phyloP scores from a whole-genome alignment of 2,329 filamentous ascomycete species.

The Paecilomyces sp. region DNA sequence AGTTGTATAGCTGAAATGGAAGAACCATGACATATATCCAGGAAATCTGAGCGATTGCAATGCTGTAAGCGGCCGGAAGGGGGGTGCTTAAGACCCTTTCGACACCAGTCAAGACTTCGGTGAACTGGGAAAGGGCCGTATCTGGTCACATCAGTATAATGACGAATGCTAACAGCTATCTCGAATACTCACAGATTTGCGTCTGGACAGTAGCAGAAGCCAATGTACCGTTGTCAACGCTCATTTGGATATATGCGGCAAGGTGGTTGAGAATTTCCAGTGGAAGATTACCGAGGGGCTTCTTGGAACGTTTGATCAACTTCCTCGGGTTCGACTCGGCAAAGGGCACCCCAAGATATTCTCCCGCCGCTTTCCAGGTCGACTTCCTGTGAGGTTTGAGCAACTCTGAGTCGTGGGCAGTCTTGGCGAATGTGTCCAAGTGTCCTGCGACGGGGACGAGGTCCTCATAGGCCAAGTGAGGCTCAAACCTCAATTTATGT shows the following conservation, averaged over 20 bases:
- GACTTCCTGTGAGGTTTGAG: conserved; percentile 36
- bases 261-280: conserved; percentile 73
- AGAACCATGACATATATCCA: conserved; percentile 76
- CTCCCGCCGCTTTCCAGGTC: conserved; percentile 58
- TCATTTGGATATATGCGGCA: conserved; percentile 57
- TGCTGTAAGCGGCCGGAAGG: conserved; percentile 73
- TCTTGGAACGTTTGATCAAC: conserved; percentile 63
- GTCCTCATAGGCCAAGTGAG: conserved; percentile 70
- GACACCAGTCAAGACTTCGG: conserved; percentile 64
- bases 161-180: neutral
- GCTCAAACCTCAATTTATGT: conserved; percentile 77
- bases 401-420: conserved; percentile 41
- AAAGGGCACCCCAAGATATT: conserved; percentile 70
- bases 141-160: conserved; percentile 27
- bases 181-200: conserved; percentile 25
- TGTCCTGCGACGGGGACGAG: conserved; percentile 62
- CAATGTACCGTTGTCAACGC: conserved; percentile 41
- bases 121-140: conserved; percentile 56
- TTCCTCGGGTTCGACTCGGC: conserved; percentile 73
- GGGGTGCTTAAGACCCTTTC: conserved; percentile 78
- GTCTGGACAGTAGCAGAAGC: conserved; percentile 27
- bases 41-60: conserved; percentile 78
- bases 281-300: conserved; percentile 74
- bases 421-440: conserved; percentile 66
- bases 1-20: conserved; percentile 67